These are phyloP conservation scores for Pouteria campechiana DNA, from an alignment of 179 eudicot genomes.

Conservation along the genomic window DNA sequence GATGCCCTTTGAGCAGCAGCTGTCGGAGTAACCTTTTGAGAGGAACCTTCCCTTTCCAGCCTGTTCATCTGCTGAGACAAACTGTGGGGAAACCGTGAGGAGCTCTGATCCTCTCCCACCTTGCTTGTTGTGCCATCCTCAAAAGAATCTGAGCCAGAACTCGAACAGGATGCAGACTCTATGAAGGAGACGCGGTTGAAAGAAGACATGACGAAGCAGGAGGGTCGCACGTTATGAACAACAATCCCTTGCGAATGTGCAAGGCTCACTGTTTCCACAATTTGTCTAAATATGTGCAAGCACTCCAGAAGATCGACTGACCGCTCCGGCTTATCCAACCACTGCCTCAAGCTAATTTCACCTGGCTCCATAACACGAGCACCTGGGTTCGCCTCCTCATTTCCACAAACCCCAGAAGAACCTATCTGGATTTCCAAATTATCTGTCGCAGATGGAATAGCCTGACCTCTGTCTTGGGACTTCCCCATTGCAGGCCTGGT, in stretches of 20 bases:
- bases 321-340: slow-evolving; percentile 79
- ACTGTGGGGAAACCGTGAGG: slow-evolving; percentile 17
- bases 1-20: slow-evolving; percentile 17
- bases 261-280: slow-evolving; percentile 66
- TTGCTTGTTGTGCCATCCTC: slow-evolving; percentile 48
- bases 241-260: slow-evolving; percentile 91
- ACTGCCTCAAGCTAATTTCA: slow-evolving; percentile 78
- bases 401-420: slow-evolving; percentile 28
- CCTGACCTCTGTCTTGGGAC: slow-evolving; percentile 21
- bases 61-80: slow-evolving; percentile 11
- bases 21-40: slow-evolving; percentile 6
- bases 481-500: slow-evolving; percentile 19
- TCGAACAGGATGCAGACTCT: slow-evolving; percentile 90
- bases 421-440: slow-evolving; percentile 16
- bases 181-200: slow-evolving; percentile 79
- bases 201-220: slow-evolving; percentile 87
- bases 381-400: slow-evolving; percentile 31
- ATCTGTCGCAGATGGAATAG: slow-evolving; percentile 25
- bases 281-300: slow-evolving; percentile 78
- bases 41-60: slow-evolving; percentile 5
- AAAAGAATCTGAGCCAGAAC: slow-evolving; percentile 72
- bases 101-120: slow-evolving; percentile 32
- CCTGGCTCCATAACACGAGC: slow-evolving; percentile 35
- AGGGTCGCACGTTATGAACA: slow-evolving; percentile 80
- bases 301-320: slow-evolving; percentile 55